Evolutionary conservation across 2,329 filamentous ascomycete genomes (phyloP).

Genomic region (Alternaria metachromatica): DNA sequence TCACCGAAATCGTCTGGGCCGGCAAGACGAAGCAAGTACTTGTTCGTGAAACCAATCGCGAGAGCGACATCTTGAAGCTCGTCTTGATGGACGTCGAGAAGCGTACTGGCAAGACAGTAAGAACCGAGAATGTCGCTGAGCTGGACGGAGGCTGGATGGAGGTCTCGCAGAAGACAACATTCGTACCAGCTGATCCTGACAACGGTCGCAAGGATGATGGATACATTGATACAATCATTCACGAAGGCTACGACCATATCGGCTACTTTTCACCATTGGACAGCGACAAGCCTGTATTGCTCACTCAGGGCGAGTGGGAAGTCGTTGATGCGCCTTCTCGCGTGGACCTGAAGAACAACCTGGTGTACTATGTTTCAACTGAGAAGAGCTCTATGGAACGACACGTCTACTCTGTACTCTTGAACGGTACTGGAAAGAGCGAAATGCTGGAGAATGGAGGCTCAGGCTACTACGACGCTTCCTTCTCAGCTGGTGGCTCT

Average conservation of each 20-base stretch:
- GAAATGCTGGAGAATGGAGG: conserved; percentile 75
- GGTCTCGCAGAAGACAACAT: conserved; percentile 83
- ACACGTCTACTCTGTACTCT: conserved; percentile 87
- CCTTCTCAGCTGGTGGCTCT: conserved; percentile 82
- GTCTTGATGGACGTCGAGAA: conserved; percentile 80
- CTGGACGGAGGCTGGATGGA: conserved; percentile 99
- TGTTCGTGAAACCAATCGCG: conserved; percentile 90
- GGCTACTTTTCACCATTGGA: conserved; percentile 93
- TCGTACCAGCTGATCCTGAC: conserved; percentile 80
- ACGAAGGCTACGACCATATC: conserved; percentile 87
- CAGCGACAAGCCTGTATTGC: conserved; percentile 78
- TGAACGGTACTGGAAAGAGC: conserved; percentile 77
- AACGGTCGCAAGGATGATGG: conserved; percentile 82
- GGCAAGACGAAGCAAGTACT: conserved; percentile 75
- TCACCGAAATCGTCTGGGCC: conserved; percentile 93
- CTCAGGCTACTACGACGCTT: conserved; percentile 80
- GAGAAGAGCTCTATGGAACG: conserved; percentile 88
- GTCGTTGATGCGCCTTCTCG: conserved; percentile 84
- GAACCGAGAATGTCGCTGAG: conserved; percentile 77
- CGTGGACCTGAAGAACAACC: conserved; percentile 81
- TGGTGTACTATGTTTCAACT: conserved; percentile 90
- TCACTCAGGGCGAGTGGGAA: conserved; percentile 92
- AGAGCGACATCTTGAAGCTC: conserved; percentile 89
- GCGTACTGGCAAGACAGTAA: conserved; percentile 77
- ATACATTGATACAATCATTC: conserved; percentile 89